Conservation (phyloP, 164 flowering plant genomes). For the Annona cherimola region DNA sequence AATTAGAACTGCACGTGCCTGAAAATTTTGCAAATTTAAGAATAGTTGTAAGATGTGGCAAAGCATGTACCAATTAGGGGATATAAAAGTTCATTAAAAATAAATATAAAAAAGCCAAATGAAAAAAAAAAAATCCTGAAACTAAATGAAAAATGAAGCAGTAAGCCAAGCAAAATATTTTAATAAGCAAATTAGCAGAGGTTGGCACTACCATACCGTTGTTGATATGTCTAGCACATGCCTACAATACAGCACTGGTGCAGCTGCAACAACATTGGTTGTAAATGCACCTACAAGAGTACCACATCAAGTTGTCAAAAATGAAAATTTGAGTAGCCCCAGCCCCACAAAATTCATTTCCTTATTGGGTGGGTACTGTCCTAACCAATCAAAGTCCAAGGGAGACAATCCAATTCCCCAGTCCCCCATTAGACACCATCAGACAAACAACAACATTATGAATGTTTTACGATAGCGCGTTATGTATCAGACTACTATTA, state of each 20-base stretch:
- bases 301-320: neutral
- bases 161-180: neutral
- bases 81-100: neutral
- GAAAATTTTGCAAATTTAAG: slow-evolving; percentile 12
- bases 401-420: neutral
- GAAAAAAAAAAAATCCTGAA: neutral
- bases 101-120: neutral
- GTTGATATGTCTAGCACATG: slow-evolving; percentile 38
- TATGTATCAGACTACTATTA: neutral
- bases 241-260: slow-evolving; percentile 83
- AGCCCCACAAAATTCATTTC: neutral
- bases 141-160: neutral
- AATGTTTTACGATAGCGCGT: neutral
- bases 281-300: slow-evolving; percentile 73
- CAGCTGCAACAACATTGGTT: slow-evolving; percentile 89
- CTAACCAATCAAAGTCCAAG: neutral
- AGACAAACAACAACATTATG: neutral
- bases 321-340: neutral
- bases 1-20: slow-evolving; percentile 95
- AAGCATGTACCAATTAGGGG: neutral
- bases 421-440: too few relatives aligned
- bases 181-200: slow-evolving; percentile 2
- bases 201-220: slow-evolving; percentile 42
- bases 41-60: neutral
- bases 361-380: neutral